Conservation (phyloP, 768 basidiomycete species). For the Suillus paluster region DNA sequence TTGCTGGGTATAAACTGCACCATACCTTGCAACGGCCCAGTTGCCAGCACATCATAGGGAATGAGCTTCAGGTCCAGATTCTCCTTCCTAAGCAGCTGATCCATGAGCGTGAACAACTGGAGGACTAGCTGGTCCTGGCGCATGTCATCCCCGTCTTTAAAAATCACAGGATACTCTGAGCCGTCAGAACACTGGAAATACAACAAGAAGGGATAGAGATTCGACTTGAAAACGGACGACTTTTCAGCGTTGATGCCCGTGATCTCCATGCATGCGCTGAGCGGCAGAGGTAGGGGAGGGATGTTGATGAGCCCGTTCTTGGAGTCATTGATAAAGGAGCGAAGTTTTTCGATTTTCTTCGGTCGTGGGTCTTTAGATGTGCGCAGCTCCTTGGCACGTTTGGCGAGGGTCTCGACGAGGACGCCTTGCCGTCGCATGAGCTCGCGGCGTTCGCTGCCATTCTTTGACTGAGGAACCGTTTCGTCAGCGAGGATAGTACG, state of each 20-base stretch:
- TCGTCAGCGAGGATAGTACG: background rate
- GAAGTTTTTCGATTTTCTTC: slow-evolving; percentile 97
- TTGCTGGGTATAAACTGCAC: slow-evolving; percentile 95
- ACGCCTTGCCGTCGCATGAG: slow-evolving; percentile 92
- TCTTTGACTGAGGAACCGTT: slow-evolving; percentile 53
- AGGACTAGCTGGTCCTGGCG: slow-evolving; percentile 98
- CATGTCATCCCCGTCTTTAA: slow-evolving; percentile 99
- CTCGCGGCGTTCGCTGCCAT: slow-evolving; percentile 82
- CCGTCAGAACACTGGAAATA: slow-evolving; percentile 88
- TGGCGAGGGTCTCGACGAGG: slow-evolving; percentile 83
- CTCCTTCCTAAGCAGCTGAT: slow-evolving; percentile 89
- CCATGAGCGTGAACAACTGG: slow-evolving; percentile 99
- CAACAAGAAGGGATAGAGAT: slow-evolving; percentile 88
- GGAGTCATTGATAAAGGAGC: slow-evolving; percentile 80
- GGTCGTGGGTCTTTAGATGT: slow-evolving; percentile 91
- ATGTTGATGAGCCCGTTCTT: slow-evolving; percentile 86
- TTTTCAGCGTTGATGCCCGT: slow-evolving; percentile 90
- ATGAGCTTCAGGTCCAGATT: slow-evolving; percentile 92
- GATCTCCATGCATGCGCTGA: slow-evolving; percentile 85
- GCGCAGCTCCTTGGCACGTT: slow-evolving; percentile 85
- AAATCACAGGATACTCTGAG: slow-evolving; percentile 91
- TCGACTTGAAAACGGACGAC: slow-evolving; percentile 97
- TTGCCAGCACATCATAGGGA: slow-evolving; percentile 93
- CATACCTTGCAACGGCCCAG: slow-evolving; percentile 93
- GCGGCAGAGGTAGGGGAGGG: slow-evolving; percentile 82